phyloP scores from a whole-genome alignment of 2,329 filamentous ascomycete species.

The Aspergillus niger region DNA sequence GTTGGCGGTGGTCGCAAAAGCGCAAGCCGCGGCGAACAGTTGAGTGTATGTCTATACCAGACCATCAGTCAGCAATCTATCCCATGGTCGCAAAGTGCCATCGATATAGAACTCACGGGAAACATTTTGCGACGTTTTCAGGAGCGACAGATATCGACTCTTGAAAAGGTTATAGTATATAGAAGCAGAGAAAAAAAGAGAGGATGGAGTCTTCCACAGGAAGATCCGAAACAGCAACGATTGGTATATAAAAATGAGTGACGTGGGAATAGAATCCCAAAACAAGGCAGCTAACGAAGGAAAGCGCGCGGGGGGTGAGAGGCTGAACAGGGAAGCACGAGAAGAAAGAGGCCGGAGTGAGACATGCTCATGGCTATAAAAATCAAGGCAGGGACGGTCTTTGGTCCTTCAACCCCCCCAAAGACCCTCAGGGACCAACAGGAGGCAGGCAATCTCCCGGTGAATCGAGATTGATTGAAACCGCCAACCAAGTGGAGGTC shows the following conservation, averaged over 20 bases:
- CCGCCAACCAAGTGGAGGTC: background rate
- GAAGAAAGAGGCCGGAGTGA: background rate
- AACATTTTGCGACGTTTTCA: constrained; percentile 23
- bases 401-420: too few relatives aligned
- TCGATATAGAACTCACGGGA: constrained; percentile 18
- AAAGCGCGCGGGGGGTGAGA: constrained; percentile 9
- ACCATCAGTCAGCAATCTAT: background rate
- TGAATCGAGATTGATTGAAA: background rate
- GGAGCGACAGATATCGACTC: background rate
- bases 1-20: constrained; percentile 48
- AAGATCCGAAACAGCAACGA: constrained; percentile 13
- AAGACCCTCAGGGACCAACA: background rate
- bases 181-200: constrained; percentile 6
- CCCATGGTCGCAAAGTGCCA: background rate
- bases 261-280: constrained; percentile 25
- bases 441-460: background rate
- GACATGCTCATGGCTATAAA: background rate
- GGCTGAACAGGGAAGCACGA: constrained; percentile 11
- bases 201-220: constrained; percentile 22
- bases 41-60: constrained; percentile 33
- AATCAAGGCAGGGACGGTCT: background rate
- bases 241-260: constrained; percentile 14
- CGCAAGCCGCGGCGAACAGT: constrained; percentile 43
- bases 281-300: constrained; percentile 16
- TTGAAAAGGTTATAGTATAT: background rate